phyloP scores from a whole-genome alignment of 2,329 filamentous ascomycete species.

The Penicillium brasilianum region DNA sequence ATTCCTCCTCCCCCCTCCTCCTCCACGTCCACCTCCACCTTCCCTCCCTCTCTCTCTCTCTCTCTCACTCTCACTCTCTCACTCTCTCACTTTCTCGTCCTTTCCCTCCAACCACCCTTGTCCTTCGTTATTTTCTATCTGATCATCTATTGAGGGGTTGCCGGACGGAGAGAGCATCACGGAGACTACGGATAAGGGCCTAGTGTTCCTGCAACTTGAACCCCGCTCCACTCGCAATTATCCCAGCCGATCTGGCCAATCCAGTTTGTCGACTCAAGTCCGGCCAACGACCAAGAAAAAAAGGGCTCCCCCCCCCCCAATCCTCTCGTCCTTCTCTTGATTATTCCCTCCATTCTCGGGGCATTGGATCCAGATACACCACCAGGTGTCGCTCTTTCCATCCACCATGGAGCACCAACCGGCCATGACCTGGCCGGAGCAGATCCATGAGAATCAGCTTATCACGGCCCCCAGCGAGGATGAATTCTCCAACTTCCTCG shows the following conservation, averaged over 20 bases:
- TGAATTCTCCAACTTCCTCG: slow-evolving; percentile 56
- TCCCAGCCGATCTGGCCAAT: neutral
- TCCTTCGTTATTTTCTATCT: neutral
- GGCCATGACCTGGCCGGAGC: slow-evolving; percentile 47
- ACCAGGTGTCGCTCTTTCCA: neutral
- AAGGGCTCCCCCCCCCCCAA: neutral
- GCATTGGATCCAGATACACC: neutral
- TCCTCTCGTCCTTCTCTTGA: neutral
- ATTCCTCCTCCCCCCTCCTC: neutral
- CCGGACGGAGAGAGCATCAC: too few relatives aligned
- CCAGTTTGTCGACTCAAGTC: neutral
- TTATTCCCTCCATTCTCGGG: neutral
- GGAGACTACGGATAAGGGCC: neutral
- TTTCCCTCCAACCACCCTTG: neutral
- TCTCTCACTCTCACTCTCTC: neutral
- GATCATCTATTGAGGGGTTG: neutral
- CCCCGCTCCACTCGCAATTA: neutral
- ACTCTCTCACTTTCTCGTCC: neutral
- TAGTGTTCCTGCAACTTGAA: neutral
- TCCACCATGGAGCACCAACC: slow-evolving; percentile 46
- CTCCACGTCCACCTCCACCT: neutral
- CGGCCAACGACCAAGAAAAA: neutral
- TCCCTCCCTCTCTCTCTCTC: neutral
- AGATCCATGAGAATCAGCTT: slow-evolving; percentile 47
- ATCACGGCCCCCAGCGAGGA: slow-evolving; percentile 49